Evolutionary conservation across 805 yeast genomes (phyloP).

Genomic region (Candida berthetii): DNA sequence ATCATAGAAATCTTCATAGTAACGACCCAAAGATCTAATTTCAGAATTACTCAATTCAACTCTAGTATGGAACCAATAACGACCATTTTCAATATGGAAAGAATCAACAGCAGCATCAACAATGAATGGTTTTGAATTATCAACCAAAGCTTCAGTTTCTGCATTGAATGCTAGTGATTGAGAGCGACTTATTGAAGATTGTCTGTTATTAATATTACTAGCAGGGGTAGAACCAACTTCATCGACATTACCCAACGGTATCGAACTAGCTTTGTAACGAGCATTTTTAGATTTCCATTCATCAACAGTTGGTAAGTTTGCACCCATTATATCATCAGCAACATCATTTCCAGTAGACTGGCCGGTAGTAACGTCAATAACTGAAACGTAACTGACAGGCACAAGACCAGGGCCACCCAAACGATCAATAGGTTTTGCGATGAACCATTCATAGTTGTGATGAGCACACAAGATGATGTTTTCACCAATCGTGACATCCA

Average conservation of each 20-base stretch:
- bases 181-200: conserved; percentile 6
- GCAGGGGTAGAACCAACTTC: conserved; percentile 11
- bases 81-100: conserved; percentile 74
- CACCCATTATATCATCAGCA: conserved; percentile 51
- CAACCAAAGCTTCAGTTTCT: conserved; percentile 3
- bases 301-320: conserved; percentile 84
- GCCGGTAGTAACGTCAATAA: conserved; percentile 70
- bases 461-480: conserved; percentile 92
- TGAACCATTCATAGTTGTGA: conserved; percentile 95
- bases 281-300: conserved; percentile 94
- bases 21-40: conserved; percentile 70
- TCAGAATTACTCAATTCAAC: conserved; percentile 67
- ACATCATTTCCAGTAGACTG: conserved; percentile 50
- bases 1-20: conserved; percentile 94
- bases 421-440: conserved; percentile 92
- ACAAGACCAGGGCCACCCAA: conserved; percentile 97
- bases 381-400: conserved; percentile 84
- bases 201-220: not conserved
- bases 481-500: conserved; percentile 81
- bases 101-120: conserved; percentile 65
- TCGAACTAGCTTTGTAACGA: conserved; percentile 85
- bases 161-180: conserved; percentile 5
- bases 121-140: conserved; percentile 15
- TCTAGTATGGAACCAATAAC: conserved; percentile 80
- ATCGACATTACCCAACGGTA: conserved; percentile 59